Conservation (phyloP, 305 asterid species). For the Solanum aculeatissimum region DNA sequence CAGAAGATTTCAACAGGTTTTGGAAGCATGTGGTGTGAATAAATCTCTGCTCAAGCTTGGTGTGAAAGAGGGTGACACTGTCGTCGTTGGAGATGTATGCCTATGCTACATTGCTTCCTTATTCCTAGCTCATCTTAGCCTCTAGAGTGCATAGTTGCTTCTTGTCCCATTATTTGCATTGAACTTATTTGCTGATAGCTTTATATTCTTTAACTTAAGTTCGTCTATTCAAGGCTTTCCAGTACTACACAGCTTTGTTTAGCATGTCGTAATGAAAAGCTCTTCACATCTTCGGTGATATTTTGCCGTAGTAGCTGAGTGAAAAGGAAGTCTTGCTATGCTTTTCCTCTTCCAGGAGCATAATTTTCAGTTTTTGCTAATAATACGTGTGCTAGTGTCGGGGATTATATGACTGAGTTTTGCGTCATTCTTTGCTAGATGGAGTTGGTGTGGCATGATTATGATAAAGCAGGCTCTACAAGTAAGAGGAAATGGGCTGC, state of each 20-base stretch:
- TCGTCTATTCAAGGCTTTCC: neutral
- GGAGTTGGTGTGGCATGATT: constrained; percentile 83
- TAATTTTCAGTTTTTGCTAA: neutral
- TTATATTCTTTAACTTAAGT: neutral
- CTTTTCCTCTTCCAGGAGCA: neutral
- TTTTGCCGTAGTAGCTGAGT: neutral
- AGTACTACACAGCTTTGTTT: neutral
- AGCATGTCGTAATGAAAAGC: neutral
- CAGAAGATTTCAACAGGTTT: constrained; percentile 79
- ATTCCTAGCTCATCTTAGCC: neutral
- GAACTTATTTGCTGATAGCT: neutral
- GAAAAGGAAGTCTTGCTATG: neutral
- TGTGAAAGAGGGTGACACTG: constrained; percentile 86
- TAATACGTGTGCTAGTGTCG: neutral
- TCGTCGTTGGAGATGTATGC: constrained; percentile 71
- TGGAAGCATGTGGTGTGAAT: constrained; percentile 84
- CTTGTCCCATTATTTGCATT: neutral
- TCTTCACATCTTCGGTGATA: neutral
- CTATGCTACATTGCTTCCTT: neutral
- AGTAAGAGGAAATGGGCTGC: constrained; percentile 37
- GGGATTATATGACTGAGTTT: neutral
- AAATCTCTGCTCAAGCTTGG: constrained; percentile 76
- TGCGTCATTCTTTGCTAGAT: constrained; percentile 26
- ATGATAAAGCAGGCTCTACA: constrained; percentile 36
- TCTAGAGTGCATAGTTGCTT: neutral